Conservation (phyloP, 2,329 filamentous ascomycete species). For the Pseudocercospora vitis region DNA sequence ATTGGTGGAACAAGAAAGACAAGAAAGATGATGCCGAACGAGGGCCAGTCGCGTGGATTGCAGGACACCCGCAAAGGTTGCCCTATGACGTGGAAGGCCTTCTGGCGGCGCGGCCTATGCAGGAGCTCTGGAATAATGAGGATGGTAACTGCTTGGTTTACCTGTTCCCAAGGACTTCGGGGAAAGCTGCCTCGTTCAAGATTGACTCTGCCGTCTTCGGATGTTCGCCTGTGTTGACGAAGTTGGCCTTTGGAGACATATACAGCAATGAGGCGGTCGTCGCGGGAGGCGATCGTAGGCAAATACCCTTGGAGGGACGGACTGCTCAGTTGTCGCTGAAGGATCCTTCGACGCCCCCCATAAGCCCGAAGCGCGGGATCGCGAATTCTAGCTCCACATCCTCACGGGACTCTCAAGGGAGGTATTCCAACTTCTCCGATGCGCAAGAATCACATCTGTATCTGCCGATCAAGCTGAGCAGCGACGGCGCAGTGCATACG, state of each 20-base stretch:
- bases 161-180: constrained; percentile 58
- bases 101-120: constrained; percentile 53
- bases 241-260: constrained; percentile 56
- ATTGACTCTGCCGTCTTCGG: constrained; percentile 60
- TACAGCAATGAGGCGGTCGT: constrained; percentile 42
- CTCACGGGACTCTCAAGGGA: constrained; percentile 41
- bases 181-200: constrained; percentile 60
- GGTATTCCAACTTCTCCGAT: constrained; percentile 50
- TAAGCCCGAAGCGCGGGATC: constrained; percentile 27
- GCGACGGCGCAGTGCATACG: constrained; percentile 43
- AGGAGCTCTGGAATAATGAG: constrained; percentile 61
- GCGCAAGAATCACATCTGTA: constrained; percentile 58
- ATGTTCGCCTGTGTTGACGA: constrained; percentile 57
- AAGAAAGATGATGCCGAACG: constrained; percentile 38
- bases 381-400: constrained; percentile 32
- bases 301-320: constrained; percentile 33
- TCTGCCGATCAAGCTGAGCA: constrained; percentile 58
- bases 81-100: constrained; percentile 56
- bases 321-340: constrained; percentile 33
- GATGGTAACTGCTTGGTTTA: constrained; percentile 64
- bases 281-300: constrained; percentile 34
- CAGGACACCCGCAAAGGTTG: constrained; percentile 57
- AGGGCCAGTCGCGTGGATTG: constrained; percentile 56
- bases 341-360: constrained; percentile 33
- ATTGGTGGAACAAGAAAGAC: constrained; percentile 37